These are phyloP conservation scores for Torulaspora gathmanii DNA, from an alignment of 805 yeast genomes.

Conservation along the genomic window DNA sequence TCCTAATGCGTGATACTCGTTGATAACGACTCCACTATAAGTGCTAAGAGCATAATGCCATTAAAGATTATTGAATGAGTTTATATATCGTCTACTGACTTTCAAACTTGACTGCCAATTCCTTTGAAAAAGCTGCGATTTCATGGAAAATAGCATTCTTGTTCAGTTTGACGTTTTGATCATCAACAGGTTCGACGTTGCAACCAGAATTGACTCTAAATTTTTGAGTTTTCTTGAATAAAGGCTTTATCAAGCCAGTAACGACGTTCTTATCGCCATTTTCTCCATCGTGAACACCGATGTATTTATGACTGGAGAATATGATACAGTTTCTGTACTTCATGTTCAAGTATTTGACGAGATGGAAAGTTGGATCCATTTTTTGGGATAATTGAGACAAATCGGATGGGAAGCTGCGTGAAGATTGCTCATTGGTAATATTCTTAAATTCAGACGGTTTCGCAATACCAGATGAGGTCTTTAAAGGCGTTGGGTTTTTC, in stretches of 20 bases:
- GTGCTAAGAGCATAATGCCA: background rate
- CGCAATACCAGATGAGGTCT: conserved; percentile 52
- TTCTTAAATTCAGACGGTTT: conserved; percentile 58
- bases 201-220: conserved; percentile 78
- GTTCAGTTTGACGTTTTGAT: conserved; percentile 55
- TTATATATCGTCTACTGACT: conserved; percentile 19
- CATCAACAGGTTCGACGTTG: conserved; percentile 58
- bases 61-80: background rate
- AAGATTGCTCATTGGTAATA: conserved; percentile 35
- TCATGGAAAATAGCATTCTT: conserved; percentile 70
- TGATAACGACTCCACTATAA: background rate
- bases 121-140: conserved; percentile 65
- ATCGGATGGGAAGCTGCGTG: conserved; percentile 35
- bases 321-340: conserved; percentile 65
- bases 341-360: conserved; percentile 54
- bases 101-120: conserved; percentile 46
- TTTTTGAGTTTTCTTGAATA: conserved; percentile 52
- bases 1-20: background rate
- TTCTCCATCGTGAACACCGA: conserved; percentile 50
- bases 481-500: conserved; percentile 41
- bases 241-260: conserved; percentile 78
- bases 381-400: conserved; percentile 41
- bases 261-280: conserved; percentile 57
- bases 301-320: conserved; percentile 57
- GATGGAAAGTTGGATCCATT: conserved; percentile 58